A percentile compares a stretch with the other conserved stretches of the same genome.
Conservation (phyloP, 768 basidiomycete genomes). For the Lentinula boryana region DNA sequence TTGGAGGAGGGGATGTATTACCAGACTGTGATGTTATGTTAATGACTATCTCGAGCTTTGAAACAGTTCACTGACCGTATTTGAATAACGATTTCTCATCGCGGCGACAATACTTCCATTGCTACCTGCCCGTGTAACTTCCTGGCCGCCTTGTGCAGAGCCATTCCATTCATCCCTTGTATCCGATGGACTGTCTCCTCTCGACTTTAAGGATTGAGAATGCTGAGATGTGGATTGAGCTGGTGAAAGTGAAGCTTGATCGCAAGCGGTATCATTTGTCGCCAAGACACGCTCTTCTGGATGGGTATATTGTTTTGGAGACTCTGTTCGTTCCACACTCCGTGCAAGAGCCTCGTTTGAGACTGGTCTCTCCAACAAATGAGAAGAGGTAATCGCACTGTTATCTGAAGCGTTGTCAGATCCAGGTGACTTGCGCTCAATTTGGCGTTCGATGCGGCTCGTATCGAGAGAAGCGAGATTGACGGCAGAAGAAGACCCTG, state of each 20-base stretch:
- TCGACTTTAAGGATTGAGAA: background rate
- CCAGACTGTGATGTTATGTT: slow-evolving; percentile 31
- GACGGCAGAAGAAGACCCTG: slow-evolving; percentile 19
- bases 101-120: slow-evolving; percentile 60
- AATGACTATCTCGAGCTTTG: slow-evolving; percentile 1
- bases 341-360: background rate
- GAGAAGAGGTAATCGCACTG: background rate
- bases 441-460: background rate
- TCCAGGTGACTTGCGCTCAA: background rate
- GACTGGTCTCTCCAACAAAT: background rate
- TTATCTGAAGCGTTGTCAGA: background rate
- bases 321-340: background rate
- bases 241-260: background rate
- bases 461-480: slow-evolving; percentile 9
- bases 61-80: slow-evolving; percentile 35
- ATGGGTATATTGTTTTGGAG: background rate
- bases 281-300: background rate
- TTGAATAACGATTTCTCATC: slow-evolving; percentile 60
- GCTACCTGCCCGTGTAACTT: slow-evolving; percentile 28
- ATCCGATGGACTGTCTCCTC: slow-evolving; percentile 14
- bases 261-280: background rate
- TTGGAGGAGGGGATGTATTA: slow-evolving; percentile 46
- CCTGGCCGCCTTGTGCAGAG: slow-evolving; percentile 31
- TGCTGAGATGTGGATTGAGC: background rate
- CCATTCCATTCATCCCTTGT: slow-evolving; percentile 6